Evolutionary conservation across 768 basidiomycete genomes (phyloP), one percentile per base, ranked within the genome.

Genomic region (Pisolithus albus): DNA sequence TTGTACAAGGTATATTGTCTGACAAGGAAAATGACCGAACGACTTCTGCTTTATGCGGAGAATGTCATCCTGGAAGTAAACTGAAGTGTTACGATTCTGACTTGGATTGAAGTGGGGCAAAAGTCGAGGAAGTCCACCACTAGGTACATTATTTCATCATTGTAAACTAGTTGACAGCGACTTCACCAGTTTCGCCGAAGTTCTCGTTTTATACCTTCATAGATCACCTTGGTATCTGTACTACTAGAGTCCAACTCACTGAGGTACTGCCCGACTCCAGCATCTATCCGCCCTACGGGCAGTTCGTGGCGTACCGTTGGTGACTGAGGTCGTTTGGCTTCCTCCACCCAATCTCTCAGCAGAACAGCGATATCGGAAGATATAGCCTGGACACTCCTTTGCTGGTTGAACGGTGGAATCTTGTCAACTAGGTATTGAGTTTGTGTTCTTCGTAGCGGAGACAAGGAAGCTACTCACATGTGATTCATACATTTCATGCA

Each of bases 401-500:
- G 88, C 44, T 81, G 80, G 61, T 89, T 88, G 73, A 90, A 92
- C 7, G 89, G 88, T 15, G 89, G 86, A 19, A 90, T 78, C 87
- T 90, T 56, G 5, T 32, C 30, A 52, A 16, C 26, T 47, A 26
- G 36, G 8, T 37, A 16, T 52, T 60, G 21, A 53, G 50, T 13
- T 36, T 26, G 16, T 43, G 8, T 49, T 19, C 26, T 48, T 37
- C 18, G 2, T 10, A 43, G 24, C 43, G 39, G 11, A 51, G n/a
- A 49, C 47, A 52, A 53, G 28, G 24, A 37, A 28, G 11, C 39
- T 18, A 66, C 75, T 60, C 67, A 92, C 93, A 72, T 92, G 88
- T 23, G 88, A 88, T 64, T 92, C 87, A 55, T 89, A 88, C 79
- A 92, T 86, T 63, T 86, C 86, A 57, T 90, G 85, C 56, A 91